phyloP scores from a whole-genome alignment of 2,329 filamentous ascomycete species.

The Aplosporella prunicola region DNA sequence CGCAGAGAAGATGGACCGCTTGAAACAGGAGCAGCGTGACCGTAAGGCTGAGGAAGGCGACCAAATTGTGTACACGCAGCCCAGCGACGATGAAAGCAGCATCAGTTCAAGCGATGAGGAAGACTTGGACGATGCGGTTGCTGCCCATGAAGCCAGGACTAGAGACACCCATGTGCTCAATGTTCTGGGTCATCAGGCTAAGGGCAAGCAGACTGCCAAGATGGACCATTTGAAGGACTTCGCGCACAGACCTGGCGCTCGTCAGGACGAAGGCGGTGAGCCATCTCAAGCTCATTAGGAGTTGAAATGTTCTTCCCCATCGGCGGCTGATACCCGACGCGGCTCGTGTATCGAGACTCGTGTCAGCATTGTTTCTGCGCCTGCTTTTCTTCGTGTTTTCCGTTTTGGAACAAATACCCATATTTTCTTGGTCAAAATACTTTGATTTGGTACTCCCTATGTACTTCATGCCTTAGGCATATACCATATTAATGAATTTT shows the following conservation, averaged over 20 bases:
- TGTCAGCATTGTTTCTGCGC: too few species aligned
- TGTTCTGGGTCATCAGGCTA: slow-evolving; percentile 3
- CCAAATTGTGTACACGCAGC: slow-evolving; percentile 46
- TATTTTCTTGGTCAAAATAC: too few species aligned
- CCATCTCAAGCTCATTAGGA: too few species aligned
- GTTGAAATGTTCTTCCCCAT: too few species aligned
- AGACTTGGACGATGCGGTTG: slow-evolving; percentile 39
- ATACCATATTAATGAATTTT: too few species aligned
- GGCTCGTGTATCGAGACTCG: too few species aligned
- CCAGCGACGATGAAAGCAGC: slow-evolving; percentile 40
- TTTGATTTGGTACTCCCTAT: too few species aligned
- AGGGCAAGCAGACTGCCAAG: slow-evolving; percentile 9
- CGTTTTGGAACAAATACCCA: too few species aligned
- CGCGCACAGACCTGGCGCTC: slow-evolving; percentile 5
- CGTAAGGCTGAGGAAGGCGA: slow-evolving; percentile 57
- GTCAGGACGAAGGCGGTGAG: too few species aligned
- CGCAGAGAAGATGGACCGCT: slow-evolving; percentile 58
- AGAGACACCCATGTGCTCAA: slow-evolving; percentile 6
- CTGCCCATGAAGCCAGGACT: slow-evolving; percentile 1
- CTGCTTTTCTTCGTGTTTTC: too few species aligned
- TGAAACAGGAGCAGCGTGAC: slow-evolving; percentile 69
- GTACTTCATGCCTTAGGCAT: too few species aligned
- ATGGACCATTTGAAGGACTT: slow-evolving; percentile 9
- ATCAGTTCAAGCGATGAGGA: slow-evolving; percentile 50
- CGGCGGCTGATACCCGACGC: too few species aligned